Conservation (phyloP, 2,329 filamentous ascomycete species). For the Fusarium pilosicola region DNA sequence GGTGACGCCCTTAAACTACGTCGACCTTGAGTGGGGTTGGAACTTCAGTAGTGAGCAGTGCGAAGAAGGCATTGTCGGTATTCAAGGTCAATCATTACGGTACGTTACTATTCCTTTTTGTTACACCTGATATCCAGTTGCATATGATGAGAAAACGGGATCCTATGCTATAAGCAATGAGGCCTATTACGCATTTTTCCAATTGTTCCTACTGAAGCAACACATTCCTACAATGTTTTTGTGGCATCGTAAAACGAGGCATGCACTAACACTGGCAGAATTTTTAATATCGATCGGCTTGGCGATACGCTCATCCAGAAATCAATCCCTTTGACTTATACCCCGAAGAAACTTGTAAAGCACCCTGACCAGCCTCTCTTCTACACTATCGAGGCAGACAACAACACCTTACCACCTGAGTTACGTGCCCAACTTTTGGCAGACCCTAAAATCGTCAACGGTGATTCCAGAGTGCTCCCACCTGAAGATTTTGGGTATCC, state of each 20-base stretch:
- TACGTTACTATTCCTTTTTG: slow-evolving; percentile 58
- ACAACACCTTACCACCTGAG: slow-evolving; percentile 86
- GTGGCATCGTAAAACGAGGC: background rate
- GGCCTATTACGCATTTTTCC: slow-evolving; percentile 66
- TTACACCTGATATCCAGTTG: slow-evolving; percentile 44
- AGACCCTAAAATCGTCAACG: slow-evolving; percentile 76
- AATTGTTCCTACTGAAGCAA: slow-evolving; percentile 97
- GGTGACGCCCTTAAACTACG: slow-evolving; percentile 90
- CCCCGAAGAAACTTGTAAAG: slow-evolving; percentile 85
- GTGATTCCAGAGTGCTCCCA: slow-evolving; percentile 75
- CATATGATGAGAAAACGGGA: slow-evolving; percentile 73
- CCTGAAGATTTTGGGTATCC: slow-evolving; percentile 91
- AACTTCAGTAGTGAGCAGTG: slow-evolving; percentile 97
- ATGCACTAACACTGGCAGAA: slow-evolving; percentile 63
- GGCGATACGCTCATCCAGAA: slow-evolving; percentile 88
- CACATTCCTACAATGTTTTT: slow-evolving; percentile 25
- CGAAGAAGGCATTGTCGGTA: slow-evolving; percentile 91
- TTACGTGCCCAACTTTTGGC: slow-evolving; percentile 78
- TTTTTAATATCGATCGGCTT: slow-evolving; percentile 90
- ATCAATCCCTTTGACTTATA: slow-evolving; percentile 87
- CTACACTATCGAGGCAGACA: slow-evolving; percentile 94
- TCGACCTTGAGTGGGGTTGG: slow-evolving; percentile 91
- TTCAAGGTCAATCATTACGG: slow-evolving; percentile 88
- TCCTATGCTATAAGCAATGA: slow-evolving; percentile 67
- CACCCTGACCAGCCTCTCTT: slow-evolving; percentile 90